phyloP scores from a whole-genome alignment of 345 rosid genomes.

The Citrus sinensis region DNA sequence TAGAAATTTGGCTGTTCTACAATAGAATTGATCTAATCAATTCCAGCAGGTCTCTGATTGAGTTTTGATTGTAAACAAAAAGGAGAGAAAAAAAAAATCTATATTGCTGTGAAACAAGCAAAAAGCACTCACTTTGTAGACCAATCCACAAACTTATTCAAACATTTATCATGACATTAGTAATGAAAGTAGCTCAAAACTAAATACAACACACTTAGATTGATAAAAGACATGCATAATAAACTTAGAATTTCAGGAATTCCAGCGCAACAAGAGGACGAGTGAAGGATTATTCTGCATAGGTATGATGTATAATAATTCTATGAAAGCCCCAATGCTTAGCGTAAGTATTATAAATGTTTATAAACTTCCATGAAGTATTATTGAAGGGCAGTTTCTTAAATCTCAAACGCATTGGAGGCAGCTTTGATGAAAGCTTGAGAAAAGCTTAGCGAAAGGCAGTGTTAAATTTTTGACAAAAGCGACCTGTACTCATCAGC shows the following conservation, averaged over 20 bases:
- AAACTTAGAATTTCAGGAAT: background rate
- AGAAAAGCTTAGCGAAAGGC: background rate
- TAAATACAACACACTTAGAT: background rate
- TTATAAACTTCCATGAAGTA: background rate
- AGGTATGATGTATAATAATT: background rate
- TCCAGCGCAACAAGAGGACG: background rate
- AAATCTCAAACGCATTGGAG: too few species aligned
- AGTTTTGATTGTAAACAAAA: too few species aligned
- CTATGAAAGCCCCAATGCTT: background rate
- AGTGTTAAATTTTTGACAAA: background rate
- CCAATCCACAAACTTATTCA: background rate
- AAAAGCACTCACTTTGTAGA: too few species aligned
- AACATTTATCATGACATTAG: background rate
- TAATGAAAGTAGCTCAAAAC: background rate
- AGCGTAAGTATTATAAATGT: too few species aligned
- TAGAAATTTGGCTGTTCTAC: too few species aligned
- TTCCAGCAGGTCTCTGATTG: too few species aligned
- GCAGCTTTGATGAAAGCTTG: background rate
- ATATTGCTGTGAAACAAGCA: background rate
- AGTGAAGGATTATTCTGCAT: background rate
- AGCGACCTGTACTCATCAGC: conserved; percentile 63
- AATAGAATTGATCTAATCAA: too few species aligned
- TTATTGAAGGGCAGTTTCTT: background rate
- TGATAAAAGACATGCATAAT: too few species aligned
- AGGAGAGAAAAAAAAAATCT: too few species aligned